Conservation (phyloP, 257 asterid genomes). For the Solanum gracilifrons region DNA sequence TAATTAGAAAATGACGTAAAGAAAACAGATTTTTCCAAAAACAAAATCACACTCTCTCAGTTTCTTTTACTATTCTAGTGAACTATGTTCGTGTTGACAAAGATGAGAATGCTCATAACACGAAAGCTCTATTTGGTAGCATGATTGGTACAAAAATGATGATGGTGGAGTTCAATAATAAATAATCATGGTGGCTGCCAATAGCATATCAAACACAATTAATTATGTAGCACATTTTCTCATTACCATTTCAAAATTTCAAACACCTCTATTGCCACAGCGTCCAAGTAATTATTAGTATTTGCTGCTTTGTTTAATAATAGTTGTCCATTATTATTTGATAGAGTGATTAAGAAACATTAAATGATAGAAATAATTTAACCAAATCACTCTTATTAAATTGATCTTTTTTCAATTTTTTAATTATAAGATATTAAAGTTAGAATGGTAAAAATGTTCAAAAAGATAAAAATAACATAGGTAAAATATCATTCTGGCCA, state of each 20-base stretch:
- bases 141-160: slow-evolving; percentile 14
- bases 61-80: neutral
- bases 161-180: slow-evolving; percentile 1
- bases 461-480: no score
- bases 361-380: no score
- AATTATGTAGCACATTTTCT: neutral
- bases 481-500: no score
- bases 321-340: no score
- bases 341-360: accelerated
- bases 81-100: neutral
- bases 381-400: no score
- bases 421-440: no score
- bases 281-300: neutral
- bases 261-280: neutral
- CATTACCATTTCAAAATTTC: neutral
- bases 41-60: neutral
- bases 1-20: neutral
- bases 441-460: no score
- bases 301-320: accelerated
- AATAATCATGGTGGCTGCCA: neutral
- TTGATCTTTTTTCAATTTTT: no score
- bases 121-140: slow-evolving; percentile 16
- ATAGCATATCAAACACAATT: neutral
- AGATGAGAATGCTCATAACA: slow-evolving; percentile 4
- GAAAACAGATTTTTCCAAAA: neutral